Evolutionary conservation across 768 basidiomycete genomes (phyloP).

Genomic region (Cyclocybe aegerita): DNA sequence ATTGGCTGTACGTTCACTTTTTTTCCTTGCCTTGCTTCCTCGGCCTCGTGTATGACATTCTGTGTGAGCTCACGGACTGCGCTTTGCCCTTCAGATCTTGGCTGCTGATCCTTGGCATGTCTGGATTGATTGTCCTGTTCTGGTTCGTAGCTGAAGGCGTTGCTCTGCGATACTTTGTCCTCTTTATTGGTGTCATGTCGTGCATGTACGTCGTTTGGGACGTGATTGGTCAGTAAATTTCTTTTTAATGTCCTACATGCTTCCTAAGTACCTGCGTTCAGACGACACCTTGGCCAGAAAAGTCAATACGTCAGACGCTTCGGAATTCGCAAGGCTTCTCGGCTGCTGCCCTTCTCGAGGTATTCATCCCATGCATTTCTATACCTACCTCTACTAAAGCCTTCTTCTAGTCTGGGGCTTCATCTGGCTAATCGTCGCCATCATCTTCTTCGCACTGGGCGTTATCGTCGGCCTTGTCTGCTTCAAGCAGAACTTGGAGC

Average conservation of each 20-base stretch:
- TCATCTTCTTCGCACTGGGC: conserved; percentile 73
- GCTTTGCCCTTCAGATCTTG: conserved; percentile 54
- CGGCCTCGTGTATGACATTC: not conserved
- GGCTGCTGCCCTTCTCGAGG: conserved; percentile 86
- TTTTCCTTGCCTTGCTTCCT: not conserved
- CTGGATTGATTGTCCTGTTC: conserved; percentile 74
- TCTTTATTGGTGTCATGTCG: conserved; percentile 87
- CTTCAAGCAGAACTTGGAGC: conserved; percentile 74
- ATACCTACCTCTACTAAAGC: conserved; percentile 1
- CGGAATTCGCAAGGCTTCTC: conserved; percentile 79
- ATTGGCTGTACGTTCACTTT: conserved; percentile 57
- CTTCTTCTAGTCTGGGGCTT: conserved; percentile 74
- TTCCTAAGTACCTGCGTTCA: conserved; percentile 17
- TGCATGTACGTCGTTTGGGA: conserved; percentile 90
- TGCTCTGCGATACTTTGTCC: conserved; percentile 76
- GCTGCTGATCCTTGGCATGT: conserved; percentile 76
- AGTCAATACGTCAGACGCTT: conserved; percentile 86
- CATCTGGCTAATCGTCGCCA: conserved; percentile 78
- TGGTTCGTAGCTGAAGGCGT: conserved; percentile 80
- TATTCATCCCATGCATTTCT: conserved; percentile 20
- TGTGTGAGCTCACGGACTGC: not conserved
- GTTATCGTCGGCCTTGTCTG: conserved; percentile 75
- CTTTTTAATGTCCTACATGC: not conserved
- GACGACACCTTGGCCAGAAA: conserved; percentile 86
- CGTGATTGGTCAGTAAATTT: conserved; percentile 59